Conservation (phyloP, 208 protist species). For the Acanthamoeba culbertsoni region DNA sequence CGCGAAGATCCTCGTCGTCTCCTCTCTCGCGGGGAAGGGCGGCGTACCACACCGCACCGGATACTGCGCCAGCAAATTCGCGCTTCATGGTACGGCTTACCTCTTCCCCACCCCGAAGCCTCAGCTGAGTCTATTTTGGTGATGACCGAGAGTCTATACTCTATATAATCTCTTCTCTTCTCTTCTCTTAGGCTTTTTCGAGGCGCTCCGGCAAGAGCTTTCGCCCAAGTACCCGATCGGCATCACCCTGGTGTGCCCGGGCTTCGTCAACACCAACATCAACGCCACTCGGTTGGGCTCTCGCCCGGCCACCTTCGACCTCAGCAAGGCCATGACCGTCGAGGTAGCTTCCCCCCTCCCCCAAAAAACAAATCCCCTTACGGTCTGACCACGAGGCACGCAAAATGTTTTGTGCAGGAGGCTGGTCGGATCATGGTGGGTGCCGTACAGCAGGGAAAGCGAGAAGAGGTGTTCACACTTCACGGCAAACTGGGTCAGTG, state of each 20-base stretch:
- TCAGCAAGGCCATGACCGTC: slow-evolving; percentile 13
- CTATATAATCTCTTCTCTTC: no score
- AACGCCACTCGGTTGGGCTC: not conserved
- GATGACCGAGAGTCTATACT: no score
- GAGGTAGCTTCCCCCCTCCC: not conserved
- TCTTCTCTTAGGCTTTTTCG: not conserved
- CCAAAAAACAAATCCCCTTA: not conserved
- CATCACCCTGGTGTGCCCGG: not conserved
- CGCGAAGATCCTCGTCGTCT: slow-evolving; percentile 29
- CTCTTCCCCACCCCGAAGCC: no score
- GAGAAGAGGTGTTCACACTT: not conserved
- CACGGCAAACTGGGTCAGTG: not conserved
- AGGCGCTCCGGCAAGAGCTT: not conserved
- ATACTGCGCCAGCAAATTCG: slow-evolving; percentile 35
- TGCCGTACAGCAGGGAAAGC: not conserved
- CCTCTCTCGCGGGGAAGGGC: slow-evolving; percentile 7
- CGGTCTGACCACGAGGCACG: not conserved
- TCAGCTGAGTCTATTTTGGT: no score
- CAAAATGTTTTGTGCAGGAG: not conserved
- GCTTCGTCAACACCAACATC: slow-evolving; percentile 46
- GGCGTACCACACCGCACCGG: not conserved
- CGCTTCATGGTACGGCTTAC: not conserved
- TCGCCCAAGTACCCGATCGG: not conserved
- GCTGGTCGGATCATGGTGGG: not conserved
- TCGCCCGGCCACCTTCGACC: not conserved